Evolutionary conservation across 805 yeast genomes (phyloP).

Genomic region (Hermanozyma aechmeae): DNA sequence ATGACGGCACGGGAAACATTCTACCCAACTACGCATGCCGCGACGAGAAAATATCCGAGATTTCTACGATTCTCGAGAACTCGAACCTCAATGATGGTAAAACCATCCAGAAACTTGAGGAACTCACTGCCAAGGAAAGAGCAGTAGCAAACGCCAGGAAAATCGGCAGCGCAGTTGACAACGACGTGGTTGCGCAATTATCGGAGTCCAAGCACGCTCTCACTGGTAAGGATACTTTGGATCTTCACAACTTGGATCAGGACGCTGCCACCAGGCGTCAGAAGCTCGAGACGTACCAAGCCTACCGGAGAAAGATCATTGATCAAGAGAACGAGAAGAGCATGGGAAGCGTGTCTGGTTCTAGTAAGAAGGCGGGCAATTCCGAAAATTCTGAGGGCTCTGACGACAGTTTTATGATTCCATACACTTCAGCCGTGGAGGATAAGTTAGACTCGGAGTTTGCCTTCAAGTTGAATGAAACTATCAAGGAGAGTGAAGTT

Average conservation of each 20-base stretch:
- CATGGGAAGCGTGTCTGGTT: too few relatives aligned
- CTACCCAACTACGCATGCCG: slow-evolving; percentile 48
- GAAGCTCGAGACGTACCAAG: slow-evolving; percentile 47
- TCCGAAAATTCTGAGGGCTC: slow-evolving; percentile 5
- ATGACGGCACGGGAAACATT: slow-evolving; percentile 50
- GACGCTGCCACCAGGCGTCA: slow-evolving; percentile 39
- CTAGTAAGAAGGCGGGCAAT: slow-evolving; percentile 3
- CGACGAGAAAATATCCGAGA: slow-evolving; percentile 31
- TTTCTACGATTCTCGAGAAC: slow-evolving; percentile 25
- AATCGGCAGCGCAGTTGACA: slow-evolving; percentile 27
- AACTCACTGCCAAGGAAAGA: slow-evolving; percentile 47
- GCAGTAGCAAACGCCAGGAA: slow-evolving; percentile 50
- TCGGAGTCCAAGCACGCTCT: slow-evolving; percentile 30
- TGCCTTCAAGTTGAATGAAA: slow-evolving; percentile 45
- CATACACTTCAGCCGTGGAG: slow-evolving; percentile 61
- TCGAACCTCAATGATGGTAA: slow-evolving; percentile 35
- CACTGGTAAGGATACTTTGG: slow-evolving; percentile 33
- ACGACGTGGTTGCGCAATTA: slow-evolving; percentile 21
- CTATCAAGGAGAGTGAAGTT: slow-evolving; percentile 45
- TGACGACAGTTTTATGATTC: slow-evolving; percentile 34
- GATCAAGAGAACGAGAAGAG: slow-evolving; percentile 45
- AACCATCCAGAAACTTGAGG: slow-evolving; percentile 44
- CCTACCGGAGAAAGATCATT: slow-evolving; percentile 50
- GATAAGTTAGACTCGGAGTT: slow-evolving; percentile 53
- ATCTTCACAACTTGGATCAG: slow-evolving; percentile 35